These are phyloP conservation scores for Epicoccum sorghinum DNA, from an alignment of 2,329 filamentous ascomycete genomes.

Conservation along the genomic window DNA sequence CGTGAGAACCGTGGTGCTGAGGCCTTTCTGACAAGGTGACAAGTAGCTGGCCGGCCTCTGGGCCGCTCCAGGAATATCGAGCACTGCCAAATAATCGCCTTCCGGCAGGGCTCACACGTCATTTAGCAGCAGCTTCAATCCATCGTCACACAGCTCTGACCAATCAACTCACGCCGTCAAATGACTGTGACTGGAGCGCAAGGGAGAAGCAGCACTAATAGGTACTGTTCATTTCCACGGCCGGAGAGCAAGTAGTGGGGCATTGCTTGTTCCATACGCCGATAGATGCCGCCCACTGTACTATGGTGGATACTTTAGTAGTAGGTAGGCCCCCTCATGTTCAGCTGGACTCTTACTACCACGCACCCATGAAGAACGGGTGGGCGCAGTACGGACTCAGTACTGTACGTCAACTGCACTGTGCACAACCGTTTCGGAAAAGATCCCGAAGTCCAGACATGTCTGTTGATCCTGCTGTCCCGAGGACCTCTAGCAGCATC, in stretches of 20 bases:
- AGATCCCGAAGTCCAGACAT: conserved; percentile 5
- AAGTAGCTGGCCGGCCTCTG: conserved; percentile 49
- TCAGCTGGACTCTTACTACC: background rate
- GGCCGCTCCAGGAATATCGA: conserved; percentile 20
- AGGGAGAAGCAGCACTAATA: conserved; percentile 27
- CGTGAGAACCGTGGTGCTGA: conserved; percentile 65
- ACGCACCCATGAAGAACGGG: background rate
- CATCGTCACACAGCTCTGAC: conserved; percentile 14
- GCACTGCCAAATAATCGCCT: conserved; percentile 20
- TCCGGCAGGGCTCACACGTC: conserved; percentile 28
- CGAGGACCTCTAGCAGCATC: conserved; percentile 8
- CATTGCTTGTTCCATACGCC: conserved; percentile 16
- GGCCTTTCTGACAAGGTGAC: conserved; percentile 65
- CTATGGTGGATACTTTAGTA: conserved; percentile 1
- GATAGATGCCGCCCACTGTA: conserved; percentile 16
- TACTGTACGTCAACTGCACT: background rate
- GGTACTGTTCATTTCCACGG: conserved; percentile 20
- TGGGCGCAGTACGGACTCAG: background rate
- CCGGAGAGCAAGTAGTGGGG: conserved; percentile 20
- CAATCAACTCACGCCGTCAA: conserved; percentile 17
- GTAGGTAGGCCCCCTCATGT: conserved; percentile 1
- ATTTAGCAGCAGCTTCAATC: conserved; percentile 27
- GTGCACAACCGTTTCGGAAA: conserved; percentile 2
- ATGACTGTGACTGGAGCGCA: conserved; percentile 21
- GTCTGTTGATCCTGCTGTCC: conserved; percentile 11